Evolutionary conservation across 1,139 yeast species (phyloP), one percentile per base, ranked within the genome.

Genomic region (Debaryomycetaceae sp.): DNA sequence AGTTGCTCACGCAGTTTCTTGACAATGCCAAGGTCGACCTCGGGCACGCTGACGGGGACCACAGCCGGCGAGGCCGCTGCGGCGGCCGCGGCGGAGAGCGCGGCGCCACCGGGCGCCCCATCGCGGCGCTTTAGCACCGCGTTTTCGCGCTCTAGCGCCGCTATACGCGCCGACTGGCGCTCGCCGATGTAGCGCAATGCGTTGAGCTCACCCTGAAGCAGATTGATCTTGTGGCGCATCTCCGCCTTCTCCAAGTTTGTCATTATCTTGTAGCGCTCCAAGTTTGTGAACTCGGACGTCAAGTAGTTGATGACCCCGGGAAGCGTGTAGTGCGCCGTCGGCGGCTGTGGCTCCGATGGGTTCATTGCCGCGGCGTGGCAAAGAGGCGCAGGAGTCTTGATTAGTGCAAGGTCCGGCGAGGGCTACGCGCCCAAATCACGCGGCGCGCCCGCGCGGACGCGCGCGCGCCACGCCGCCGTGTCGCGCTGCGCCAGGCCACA

Each of bases 221-320:
- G 74, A 27, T 71, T 61, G 34, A 76, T 73, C 39, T 65, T 64
- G 46, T 70, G 61, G 45, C 72, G 73, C 71, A 75, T 67, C 35
- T 76, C 78, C 6, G 75, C 63, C 37, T 67, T 68, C 45, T 76
- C 82, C 42, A 76, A 53, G 45, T 71, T 75, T 37, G 72, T 65
- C 56, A 72, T 60, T 49, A 76, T 72, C 45, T 75, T 69, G 51
- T 65, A 75, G 35, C 78, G 54, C 45, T 76, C 83, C 39, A 75
- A 61, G 36, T 71, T 67, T 18, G 82, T 74, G 52, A 75, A 76
- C 42, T 76, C 82, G 7, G 73, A 64, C 20, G 79, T 78, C 33
- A 76, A 55, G 45, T 76, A 76, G 45, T 73, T 75, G 54, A 76
- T 75, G n/a, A 76, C 75, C 2, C 83, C 83, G 0, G 83, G 83